These are phyloP conservation scores for Leptographium galeiforme DNA, from an alignment of 2,329 filamentous ascomycete species.

Conservation along the genomic window DNA sequence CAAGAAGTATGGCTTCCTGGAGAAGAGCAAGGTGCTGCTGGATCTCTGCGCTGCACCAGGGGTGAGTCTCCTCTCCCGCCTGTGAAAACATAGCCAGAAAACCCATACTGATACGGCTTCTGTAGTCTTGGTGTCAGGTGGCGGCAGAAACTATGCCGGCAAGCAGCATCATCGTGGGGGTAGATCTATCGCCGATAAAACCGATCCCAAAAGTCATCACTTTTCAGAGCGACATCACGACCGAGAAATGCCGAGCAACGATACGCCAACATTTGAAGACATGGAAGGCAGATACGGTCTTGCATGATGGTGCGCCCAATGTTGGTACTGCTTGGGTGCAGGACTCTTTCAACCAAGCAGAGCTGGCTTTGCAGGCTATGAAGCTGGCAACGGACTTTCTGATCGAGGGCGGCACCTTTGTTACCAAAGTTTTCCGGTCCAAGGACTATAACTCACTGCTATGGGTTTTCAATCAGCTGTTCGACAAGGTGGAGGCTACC, in stretches of 20 bases:
- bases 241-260: constrained; percentile 85
- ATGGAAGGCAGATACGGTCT: constrained; percentile 88
- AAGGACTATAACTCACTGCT: constrained; percentile 94
- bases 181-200: constrained; percentile 92
- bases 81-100: not conserved
- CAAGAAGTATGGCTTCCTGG: constrained; percentile 97
- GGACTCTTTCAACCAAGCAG: constrained; percentile 95
- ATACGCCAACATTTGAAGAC: constrained; percentile 84
- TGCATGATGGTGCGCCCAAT: constrained; percentile 95
- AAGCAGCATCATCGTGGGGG: constrained; percentile 81
- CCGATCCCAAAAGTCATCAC: constrained; percentile 86
- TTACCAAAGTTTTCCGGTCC: constrained; percentile 93
- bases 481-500: constrained; percentile 88
- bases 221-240: constrained; percentile 96
- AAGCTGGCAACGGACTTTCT: constrained; percentile 92
- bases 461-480: constrained; percentile 97
- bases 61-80: constrained; percentile 33
- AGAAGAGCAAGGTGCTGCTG: constrained; percentile 89
- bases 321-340: constrained; percentile 97
- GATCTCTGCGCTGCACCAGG: constrained; percentile 97
- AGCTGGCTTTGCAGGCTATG: constrained; percentile 78
- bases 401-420: constrained; percentile 77
- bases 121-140: constrained; percentile 86
- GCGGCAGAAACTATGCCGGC: constrained; percentile 89
- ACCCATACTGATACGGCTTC: constrained; percentile 14